A percentile compares a stretch with the other conserved stretches of the same genome.
Evolutionary conservation across 148 eudicot genomes (phyloP).

Genomic region (Pharnaceum exiguum): DNA sequence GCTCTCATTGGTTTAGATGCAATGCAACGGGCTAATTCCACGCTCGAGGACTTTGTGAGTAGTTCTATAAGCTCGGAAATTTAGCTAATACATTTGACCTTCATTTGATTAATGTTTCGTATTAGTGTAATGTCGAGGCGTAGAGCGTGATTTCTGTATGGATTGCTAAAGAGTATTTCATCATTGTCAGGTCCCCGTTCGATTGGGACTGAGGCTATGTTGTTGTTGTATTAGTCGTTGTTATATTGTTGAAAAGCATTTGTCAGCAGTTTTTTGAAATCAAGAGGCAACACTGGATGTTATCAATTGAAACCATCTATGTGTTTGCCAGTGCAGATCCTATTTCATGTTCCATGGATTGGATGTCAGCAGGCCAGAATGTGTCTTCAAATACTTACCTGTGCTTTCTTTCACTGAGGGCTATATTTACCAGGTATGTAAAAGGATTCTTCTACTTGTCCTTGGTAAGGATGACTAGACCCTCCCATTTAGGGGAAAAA

Average conservation of each 20-base stretch:
- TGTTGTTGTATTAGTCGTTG: too few species aligned
- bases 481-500: too few species aligned
- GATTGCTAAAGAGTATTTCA: too few species aligned
- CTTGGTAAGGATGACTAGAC: background rate
- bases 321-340: conserved; percentile 76
- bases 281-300: too few species aligned
- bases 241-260: too few species aligned
- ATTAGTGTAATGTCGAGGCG: background rate
- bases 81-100: background rate
- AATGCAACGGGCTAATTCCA: conserved; percentile 89
- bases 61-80: background rate
- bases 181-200: too few species aligned
- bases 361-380: conserved; percentile 59
- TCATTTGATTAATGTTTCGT: background rate
- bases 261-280: too few species aligned
- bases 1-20: conserved; percentile 71
- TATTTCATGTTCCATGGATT: conserved; percentile 92
- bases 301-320: background rate
- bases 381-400: conserved; percentile 75
- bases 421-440: conserved; percentile 84
- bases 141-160: too few species aligned
- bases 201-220: too few species aligned
- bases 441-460: background rate
- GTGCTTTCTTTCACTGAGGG: conserved; percentile 88
- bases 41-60: conserved; percentile 94